phyloP scores from a whole-genome alignment of 164 flowering plant species.

The Hamamelis virginiana region DNA sequence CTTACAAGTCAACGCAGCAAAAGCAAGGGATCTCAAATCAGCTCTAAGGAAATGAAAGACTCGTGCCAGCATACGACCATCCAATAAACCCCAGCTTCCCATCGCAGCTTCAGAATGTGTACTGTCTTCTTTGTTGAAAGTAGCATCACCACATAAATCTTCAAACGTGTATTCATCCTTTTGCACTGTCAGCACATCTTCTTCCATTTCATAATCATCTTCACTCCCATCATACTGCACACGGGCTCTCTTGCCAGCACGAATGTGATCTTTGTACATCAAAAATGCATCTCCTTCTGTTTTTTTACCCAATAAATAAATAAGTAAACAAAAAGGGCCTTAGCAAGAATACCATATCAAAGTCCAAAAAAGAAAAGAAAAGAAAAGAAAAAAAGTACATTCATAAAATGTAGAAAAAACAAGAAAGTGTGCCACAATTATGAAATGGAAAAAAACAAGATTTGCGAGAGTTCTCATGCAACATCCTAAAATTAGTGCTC shows the following conservation, averaged over 20 bases:
- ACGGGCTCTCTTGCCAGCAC: conserved; percentile 62
- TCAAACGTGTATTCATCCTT: conserved; percentile 59
- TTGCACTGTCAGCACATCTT: conserved; percentile 23
- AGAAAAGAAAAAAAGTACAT: not conserved
- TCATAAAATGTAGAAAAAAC: too few species aligned
- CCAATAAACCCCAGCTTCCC: conserved; percentile 76
- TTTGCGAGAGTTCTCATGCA: too few species aligned
- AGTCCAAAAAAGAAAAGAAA: not conserved
- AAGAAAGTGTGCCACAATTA: not conserved
- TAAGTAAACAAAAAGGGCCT: not conserved
- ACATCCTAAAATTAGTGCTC: not conserved
- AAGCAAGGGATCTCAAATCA: conserved; percentile 70
- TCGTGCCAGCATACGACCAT: conserved; percentile 69
- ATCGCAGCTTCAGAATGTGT: conserved; percentile 26
- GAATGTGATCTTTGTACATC: conserved; percentile 25
- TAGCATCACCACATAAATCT: conserved; percentile 56
- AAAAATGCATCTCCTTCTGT: conserved; percentile 26
- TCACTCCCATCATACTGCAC: conserved; percentile 49
- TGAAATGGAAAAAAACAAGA: not conserved
- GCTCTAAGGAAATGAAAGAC: conserved; percentile 81
- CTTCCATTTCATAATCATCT: conserved; percentile 58
- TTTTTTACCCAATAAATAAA: not conserved
- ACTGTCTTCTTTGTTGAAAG: conserved; percentile 36
- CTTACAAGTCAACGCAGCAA: conserved; percentile 82
- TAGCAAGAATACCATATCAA: not conserved